Evolutionary conservation across 495 filamentous ascomycete species (phyloP), one percentile per base, ranked within the genome.

Genomic region (Aspergillus avenaceus): DNA sequence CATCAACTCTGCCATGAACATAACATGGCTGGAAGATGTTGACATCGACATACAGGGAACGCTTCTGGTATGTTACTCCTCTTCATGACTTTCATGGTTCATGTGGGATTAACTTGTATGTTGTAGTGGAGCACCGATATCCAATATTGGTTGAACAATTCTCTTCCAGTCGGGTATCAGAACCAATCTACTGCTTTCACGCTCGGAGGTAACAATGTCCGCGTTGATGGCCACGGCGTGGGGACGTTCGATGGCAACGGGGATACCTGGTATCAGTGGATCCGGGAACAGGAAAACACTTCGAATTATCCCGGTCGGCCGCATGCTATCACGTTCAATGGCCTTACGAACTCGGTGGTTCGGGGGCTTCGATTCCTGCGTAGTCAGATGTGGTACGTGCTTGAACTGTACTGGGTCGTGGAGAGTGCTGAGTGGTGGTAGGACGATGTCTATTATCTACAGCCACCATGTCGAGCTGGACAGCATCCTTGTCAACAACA

Each of bases 181-280:
- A 78, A 75, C 43, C 74, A 76, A 49, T 74, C 71, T 12, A 71
- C 74, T 8, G 75, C 72, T 3, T 75, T 63, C 41, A 54, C 69
- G n/a, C 55, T 79, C 11, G 74, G 75, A 7, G 75, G 74, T 5
- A 58, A 66, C 21, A 71, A 74, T 41, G 60, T 77, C 21, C 46
- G 49, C 16, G 48, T 77, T 41, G 49, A 69, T 25, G 72, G 70
- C 0, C 50, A 68, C 45, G 73, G 71, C 0, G 41, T 51, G 0
- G 75, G 74, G 0, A 72, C 65, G 1, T 54, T 77, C 2, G 52
- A 76, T 47, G 75, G 75, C 5, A 76, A 75, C 45, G 75, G 63
- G 1, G 63, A 75, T 24, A 52, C 56, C 13, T 78, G 75, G 71
- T 74, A 76, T 46, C 37, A 57, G 38, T 56, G 58, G 58, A 61